Evolutionary conservation across 164 flowering plant species (phyloP).

Genomic region (Paratinospora sagittata): DNA sequence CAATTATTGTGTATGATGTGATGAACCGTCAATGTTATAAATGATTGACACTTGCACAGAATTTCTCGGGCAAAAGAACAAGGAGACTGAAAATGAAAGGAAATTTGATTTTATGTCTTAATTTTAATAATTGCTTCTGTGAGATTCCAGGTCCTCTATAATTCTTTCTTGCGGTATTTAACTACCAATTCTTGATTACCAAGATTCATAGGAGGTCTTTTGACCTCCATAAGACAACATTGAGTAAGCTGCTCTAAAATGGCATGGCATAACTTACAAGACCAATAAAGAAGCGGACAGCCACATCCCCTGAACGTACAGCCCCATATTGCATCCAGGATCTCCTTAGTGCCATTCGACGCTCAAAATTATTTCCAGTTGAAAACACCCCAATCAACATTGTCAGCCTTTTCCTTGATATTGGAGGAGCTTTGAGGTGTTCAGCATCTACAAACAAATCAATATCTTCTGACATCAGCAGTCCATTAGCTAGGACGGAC

Average conservation of each 20-base stretch:
- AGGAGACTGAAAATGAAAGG: not conserved
- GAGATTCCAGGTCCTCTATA: not conserved
- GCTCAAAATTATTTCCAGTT: constrained; percentile 79
- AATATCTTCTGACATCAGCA: constrained; percentile 70
- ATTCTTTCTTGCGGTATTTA: not conserved
- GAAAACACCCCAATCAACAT: constrained; percentile 84
- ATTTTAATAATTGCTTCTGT: too few species aligned
- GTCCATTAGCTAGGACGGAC: constrained; percentile 60
- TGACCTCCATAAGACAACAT: not conserved
- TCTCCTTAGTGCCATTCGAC: constrained; percentile 88
- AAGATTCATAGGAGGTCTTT: not conserved
- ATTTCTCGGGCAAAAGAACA: not conserved
- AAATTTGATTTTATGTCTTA: not conserved
- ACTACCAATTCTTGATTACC: not conserved
- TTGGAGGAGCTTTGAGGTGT: constrained; percentile 59
- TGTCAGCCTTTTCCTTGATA: constrained; percentile 45
- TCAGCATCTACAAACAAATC: constrained; percentile 41
- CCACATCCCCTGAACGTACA: constrained; percentile 76
- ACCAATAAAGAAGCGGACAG: constrained; percentile 83
- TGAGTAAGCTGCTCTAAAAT: constrained; percentile 4
- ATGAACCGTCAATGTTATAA: not conserved
- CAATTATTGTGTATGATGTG: not conserved
- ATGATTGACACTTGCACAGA: not conserved
- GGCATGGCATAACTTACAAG: constrained; percentile 64
- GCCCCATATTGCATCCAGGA: constrained; percentile 91